A percentile compares a stretch with the other conserved stretches of the same genome.
Conservation (phyloP, 306 rosid species). For the Alnus rubra region DNA sequence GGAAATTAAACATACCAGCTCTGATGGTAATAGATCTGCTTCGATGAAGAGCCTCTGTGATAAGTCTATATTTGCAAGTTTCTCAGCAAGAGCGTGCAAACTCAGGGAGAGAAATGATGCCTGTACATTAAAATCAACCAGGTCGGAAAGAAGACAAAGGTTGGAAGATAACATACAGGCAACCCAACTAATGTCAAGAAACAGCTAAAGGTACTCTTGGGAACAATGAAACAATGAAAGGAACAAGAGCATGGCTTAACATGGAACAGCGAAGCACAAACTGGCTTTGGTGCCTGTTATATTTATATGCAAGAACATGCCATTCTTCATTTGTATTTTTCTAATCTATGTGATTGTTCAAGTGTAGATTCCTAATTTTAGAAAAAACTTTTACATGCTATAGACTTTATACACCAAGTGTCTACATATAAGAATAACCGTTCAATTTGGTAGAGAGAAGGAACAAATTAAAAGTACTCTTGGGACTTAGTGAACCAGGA, state of each 20-base stretch:
- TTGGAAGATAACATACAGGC: constrained; percentile 12
- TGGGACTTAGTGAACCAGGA: too few relatives aligned
- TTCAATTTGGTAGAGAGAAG: too few relatives aligned
- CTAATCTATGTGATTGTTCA: neutral
- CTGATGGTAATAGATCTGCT: constrained; percentile 61
- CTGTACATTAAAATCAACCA: constrained; percentile 42
- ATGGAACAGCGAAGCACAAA: neutral
- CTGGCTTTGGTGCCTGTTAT: neutral
- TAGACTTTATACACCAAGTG: neutral
- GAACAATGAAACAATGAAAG: neutral
- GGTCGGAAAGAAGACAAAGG: constrained; percentile 15
- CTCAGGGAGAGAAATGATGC: constrained; percentile 76
- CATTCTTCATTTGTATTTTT: neutral
- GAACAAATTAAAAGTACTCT: too few relatives aligned
- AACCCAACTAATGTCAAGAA: constrained; percentile 4
- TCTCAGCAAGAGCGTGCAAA: constrained; percentile 71
- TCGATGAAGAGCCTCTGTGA: constrained; percentile 80
- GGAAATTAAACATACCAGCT: constrained; percentile 61
- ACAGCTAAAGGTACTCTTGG: neutral
- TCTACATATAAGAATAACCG: neutral
- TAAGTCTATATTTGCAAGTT: constrained; percentile 59
- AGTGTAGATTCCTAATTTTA: neutral
- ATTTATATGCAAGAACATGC: neutral
- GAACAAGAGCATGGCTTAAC: neutral
- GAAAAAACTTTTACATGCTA: neutral